Evolutionary conservation across 345 rosid genomes (phyloP).

Genomic region (Pistacia integerrima): DNA sequence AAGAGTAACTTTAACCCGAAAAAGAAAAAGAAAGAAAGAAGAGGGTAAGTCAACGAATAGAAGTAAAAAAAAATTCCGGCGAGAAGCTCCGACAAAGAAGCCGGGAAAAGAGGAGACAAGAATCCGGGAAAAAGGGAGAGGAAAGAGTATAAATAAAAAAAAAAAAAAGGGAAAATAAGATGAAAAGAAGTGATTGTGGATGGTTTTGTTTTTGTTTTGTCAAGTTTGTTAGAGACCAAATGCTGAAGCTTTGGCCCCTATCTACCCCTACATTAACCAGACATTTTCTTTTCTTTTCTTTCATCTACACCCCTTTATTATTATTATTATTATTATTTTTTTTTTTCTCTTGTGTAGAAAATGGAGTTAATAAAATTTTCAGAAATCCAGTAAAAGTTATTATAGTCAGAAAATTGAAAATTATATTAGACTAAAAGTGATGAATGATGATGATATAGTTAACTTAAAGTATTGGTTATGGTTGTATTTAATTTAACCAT

Average conservation of each 20-base stretch:
- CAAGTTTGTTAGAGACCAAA: slow-evolving; percentile 29
- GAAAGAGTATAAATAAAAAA: not conserved
- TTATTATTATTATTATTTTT: not conserved
- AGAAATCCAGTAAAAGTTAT: too few species aligned
- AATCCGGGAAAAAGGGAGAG: not conserved
- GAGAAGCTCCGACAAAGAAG: slow-evolving; percentile 17
- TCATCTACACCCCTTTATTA: not conserved
- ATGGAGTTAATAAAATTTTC: not conserved
- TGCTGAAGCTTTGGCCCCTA: slow-evolving; percentile 44
- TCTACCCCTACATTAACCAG: slow-evolving; percentile 47
- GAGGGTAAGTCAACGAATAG: not conserved
- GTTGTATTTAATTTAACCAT: not conserved
- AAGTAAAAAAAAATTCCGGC: not conserved
- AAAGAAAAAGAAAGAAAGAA: not conserved
- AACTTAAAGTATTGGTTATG: too few species aligned
- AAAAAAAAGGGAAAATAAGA: not conserved
- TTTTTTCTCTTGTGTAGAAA: not conserved
- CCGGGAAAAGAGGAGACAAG: slow-evolving; percentile 10
- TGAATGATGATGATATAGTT: too few species aligned
- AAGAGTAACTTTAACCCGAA: not conserved
- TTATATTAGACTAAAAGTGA: too few species aligned
- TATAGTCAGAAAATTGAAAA: too few species aligned
- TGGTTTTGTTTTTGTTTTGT: too few species aligned
- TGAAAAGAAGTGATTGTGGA: not conserved
- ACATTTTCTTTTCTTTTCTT: slow-evolving; percentile 16